Evolutionary conservation across 441 rosid genomes (phyloP), one percentile per base, ranked within the genome.

Genomic region (Populus trichocarpa): DNA sequence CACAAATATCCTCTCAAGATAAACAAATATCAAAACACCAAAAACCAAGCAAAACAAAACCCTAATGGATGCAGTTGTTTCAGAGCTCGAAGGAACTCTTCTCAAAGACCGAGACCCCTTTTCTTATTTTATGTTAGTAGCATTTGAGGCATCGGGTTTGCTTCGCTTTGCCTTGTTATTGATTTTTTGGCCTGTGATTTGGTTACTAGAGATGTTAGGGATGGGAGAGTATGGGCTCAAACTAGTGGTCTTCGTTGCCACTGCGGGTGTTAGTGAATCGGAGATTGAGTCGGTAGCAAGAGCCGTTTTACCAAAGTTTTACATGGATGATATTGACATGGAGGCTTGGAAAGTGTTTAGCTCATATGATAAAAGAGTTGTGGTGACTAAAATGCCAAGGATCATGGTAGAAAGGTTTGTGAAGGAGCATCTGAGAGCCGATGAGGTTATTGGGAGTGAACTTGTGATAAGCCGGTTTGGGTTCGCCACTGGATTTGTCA

Each of bases 251-350:
- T 93, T 92, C 42, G 90, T 87, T 9, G 84, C 98, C 33, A 89
- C 92, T 6, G 87, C 73, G 0, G 97, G 97, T 8, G 78, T 93
- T 5, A 82, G 77, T 0, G 85, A 70, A 74, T 78, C 90, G 5
- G 99, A 92, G 87, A 89, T 95, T 12, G 88, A 89, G 75, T 87
- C 94, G 1, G 93, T 95, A 65, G 91, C 99, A n/a, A 84, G 99
- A 79, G 99, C 98, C 0, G 97, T 95, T 42, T 73, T 95, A 84
- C 97, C 99, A 0, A 93, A 93, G 80, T 95, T 95, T 67, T 93
- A 81, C 78, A 88, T 87, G 94, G 97, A 91, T 70, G 94, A 90
- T 80, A 25, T 93, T 68, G 85, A 90, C 69, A 79, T 85, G 85
- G 88, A 89, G 46, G 91, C 93, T 2, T 95, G 98, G 97, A 88